phyloP scores from a whole-genome alignment of 495 filamentous ascomycete genomes.

The Astrothelium macrocarpum region DNA sequence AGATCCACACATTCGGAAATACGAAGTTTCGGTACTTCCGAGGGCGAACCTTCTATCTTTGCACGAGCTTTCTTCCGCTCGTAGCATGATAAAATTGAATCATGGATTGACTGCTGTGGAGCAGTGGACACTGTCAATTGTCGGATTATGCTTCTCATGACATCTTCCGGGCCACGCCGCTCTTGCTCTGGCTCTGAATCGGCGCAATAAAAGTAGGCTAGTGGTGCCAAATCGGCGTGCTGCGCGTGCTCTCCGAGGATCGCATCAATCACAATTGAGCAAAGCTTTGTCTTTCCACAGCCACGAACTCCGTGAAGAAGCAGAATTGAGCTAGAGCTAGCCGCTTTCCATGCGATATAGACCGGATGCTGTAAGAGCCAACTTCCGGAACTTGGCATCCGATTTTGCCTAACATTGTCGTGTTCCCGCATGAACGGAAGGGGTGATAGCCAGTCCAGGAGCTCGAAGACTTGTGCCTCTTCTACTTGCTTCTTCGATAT shows the following conservation, averaged over 20 bases:
- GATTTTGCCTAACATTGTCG: not conserved
- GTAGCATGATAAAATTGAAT: not conserved
- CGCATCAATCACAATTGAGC: not conserved
- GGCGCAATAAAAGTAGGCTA: constrained; percentile 27
- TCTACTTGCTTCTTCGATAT: not conserved
- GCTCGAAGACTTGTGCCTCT: not conserved
- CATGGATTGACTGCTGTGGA: not conserved
- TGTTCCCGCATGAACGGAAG: not conserved
- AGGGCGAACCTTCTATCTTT: not conserved
- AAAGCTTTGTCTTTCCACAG: constrained; percentile 14
- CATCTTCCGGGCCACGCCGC: constrained; percentile 22
- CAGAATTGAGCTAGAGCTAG: not conserved
- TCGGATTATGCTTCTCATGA: constrained; percentile 23
- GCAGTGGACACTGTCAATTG: constrained; percentile 16
- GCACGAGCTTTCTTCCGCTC: not conserved
- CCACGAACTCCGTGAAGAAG: not conserved
- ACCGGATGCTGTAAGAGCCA: not conserved
- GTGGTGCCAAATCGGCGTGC: not conserved
- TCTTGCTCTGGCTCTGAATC: constrained; percentile 23
- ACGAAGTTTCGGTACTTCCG: not conserved
- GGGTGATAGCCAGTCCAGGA: not conserved
- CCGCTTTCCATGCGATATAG: not conserved
- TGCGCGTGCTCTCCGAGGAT: not conserved
- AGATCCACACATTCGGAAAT: not conserved
- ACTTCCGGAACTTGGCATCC: not conserved